These are phyloP conservation scores for Boeremia lycopersici DNA, from an alignment of 2,329 filamentous ascomycete species.

Conservation along the genomic window DNA sequence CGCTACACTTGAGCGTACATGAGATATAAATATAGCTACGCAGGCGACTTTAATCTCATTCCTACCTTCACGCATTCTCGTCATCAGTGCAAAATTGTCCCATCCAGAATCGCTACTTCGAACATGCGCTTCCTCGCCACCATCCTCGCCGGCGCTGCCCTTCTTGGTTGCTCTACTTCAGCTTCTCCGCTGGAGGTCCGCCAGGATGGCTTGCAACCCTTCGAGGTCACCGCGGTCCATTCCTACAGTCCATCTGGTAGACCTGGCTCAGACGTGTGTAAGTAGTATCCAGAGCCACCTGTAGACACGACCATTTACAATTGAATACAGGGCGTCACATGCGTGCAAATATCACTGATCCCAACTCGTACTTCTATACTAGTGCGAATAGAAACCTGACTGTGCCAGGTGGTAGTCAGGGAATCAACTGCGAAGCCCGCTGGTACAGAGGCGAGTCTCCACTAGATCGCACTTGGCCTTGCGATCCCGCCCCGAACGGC, in stretches of 20 bases:
- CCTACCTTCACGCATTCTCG: no score
- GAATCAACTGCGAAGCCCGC: slow-evolving; percentile 32
- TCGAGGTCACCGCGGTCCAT: slow-evolving; percentile 21
- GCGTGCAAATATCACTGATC: slow-evolving; percentile 32
- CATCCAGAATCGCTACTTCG: neutral
- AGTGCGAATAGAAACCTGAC: slow-evolving; percentile 11
- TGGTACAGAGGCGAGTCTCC: slow-evolving; percentile 32
- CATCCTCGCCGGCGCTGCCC: slow-evolving; percentile 7
- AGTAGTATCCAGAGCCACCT: neutral
- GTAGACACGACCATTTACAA: neutral
- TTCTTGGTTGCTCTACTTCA: neutral
- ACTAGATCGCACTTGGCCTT: slow-evolving; percentile 33
- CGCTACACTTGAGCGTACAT: no score
- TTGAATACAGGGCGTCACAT: slow-evolving; percentile 26
- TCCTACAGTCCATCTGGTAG: neutral
- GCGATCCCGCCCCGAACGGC: slow-evolving; percentile 23
- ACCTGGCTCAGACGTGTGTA: neutral
- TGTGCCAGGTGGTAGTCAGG: slow-evolving; percentile 26
- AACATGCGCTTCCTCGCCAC: slow-evolving; percentile 22
- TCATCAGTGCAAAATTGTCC: neutral
- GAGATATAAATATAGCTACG: neutral
- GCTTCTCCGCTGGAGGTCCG: slow-evolving; percentile 21
- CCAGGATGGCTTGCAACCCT: slow-evolving; percentile 25
- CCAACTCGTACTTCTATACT: slow-evolving; percentile 26
- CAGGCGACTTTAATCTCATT: neutral